Conservation (phyloP, 2,329 filamentous ascomycete genomes). For the Pseudogymnoascus pannorum region DNA sequence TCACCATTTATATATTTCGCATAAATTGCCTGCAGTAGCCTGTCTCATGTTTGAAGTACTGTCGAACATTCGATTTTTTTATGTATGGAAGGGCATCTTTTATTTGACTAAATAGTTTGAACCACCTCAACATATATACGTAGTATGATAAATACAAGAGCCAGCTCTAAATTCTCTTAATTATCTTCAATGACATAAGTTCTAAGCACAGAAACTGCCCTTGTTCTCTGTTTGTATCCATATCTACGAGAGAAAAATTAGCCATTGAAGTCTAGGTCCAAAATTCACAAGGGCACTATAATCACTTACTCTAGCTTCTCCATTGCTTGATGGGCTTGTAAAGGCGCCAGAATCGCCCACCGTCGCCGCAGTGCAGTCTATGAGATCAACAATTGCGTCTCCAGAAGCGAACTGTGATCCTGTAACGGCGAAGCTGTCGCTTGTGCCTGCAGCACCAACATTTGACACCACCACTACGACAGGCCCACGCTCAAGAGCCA, state of each 20-base stretch:
- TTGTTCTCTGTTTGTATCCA: neutral
- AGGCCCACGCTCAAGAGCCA: neutral
- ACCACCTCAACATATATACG: neutral
- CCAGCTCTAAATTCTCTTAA: neutral
- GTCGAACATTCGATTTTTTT: neutral
- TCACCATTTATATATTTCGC: neutral
- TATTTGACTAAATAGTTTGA: neutral
- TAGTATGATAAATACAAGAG: neutral
- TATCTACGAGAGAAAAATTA: neutral
- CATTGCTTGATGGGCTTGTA: constrained; percentile 11
- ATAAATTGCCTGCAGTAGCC: neutral
- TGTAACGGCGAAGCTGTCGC: neutral
- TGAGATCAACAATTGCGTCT: constrained; percentile 15
- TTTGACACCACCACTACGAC: neutral
- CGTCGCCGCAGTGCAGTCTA: constrained; percentile 9
- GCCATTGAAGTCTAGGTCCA: neutral
- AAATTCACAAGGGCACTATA: neutral
- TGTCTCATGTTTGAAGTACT: neutral
- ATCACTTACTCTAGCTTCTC: constrained; percentile 6
- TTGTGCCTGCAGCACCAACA: neutral
- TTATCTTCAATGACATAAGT: neutral
- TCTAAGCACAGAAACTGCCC: neutral
- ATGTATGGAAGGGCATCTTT: neutral
- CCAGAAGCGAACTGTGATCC: constrained; percentile 4
- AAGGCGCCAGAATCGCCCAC: constrained; percentile 10